These are phyloP conservation scores for Eucalyptus cloeziana DNA, from an alignment of 345 rosid genomes.

Conservation along the genomic window DNA sequence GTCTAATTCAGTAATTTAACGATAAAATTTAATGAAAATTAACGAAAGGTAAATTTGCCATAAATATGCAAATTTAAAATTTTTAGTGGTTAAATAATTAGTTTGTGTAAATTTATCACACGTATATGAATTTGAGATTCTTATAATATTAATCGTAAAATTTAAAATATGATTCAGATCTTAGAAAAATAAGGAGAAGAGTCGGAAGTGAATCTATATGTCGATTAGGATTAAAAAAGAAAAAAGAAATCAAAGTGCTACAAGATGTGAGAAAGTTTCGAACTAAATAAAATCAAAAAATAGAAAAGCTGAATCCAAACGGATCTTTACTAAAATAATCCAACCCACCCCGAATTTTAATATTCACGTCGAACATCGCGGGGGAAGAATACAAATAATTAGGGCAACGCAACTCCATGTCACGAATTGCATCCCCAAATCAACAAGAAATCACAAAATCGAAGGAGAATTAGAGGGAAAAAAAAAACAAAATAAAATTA, in stretches of 20 bases:
- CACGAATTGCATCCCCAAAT: background rate
- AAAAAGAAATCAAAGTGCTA: background rate
- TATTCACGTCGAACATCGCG: background rate
- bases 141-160: no score
- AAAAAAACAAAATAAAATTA: fast-evolving
- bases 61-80: fast-evolving
- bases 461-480: background rate
- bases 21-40: no score
- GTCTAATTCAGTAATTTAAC: no score
- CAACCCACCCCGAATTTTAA: background rate
- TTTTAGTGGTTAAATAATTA: no score
- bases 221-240: fast-evolving
- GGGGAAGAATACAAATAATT: background rate
- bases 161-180: no score
- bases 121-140: no score
- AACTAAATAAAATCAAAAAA: background rate
- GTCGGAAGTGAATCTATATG: background rate
- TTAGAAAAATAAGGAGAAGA: no score
- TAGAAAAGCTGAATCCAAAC: background rate
- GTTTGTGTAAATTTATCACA: no score
- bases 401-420: background rate
- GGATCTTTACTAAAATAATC: background rate
- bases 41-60: fast-evolving
- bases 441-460: background rate
- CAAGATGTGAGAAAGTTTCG: background rate